Percentiles rank a stretch among this genome's conserved stretches.
Evolutionary conservation across 2,329 filamentous ascomycete genomes (phyloP).

Genomic region (Penicillium sp.): DNA sequence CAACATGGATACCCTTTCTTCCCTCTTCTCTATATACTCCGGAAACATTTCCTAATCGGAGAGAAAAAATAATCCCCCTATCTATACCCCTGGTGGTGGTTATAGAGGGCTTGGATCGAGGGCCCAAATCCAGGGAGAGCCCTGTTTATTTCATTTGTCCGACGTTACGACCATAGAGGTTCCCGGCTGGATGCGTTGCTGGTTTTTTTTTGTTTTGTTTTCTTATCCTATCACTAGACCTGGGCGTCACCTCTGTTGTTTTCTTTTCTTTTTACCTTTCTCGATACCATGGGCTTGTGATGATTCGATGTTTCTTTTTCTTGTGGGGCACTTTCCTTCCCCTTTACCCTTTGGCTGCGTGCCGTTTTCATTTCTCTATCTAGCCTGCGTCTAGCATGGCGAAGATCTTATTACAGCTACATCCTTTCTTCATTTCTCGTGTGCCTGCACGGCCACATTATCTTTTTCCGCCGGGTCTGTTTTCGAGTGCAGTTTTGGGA

Average conservation of each 20-base stretch:
- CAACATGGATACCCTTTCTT: constrained; percentile 27
- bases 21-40: constrained; percentile 1
- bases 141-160: constrained; percentile 19
- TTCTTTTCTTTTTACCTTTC: constrained; percentile 14
- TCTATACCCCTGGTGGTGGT: constrained; percentile 11
- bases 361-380: constrained; percentile 12
- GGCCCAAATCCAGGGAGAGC: constrained; percentile 16
- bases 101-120: constrained; percentile 12
- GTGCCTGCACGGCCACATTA: constrained; percentile 3
- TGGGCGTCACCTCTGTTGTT: constrained; percentile 29
- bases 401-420: constrained; percentile 6
- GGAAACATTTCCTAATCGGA: constrained; percentile 14
- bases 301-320: constrained; percentile 27
- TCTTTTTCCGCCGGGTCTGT: constrained; percentile 16
- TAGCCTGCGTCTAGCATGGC: constrained; percentile 17
- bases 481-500: constrained; percentile 20
- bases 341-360: neutral
- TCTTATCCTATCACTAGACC: constrained; percentile 42
- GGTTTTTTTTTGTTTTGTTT: constrained; percentile 27
- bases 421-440: constrained; percentile 1
- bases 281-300: constrained; percentile 33
- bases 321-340: constrained; percentile 4
- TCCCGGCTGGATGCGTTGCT: constrained; percentile 34
- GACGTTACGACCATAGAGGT: constrained; percentile 44
- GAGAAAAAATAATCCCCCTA: constrained; percentile 8